Evolutionary conservation across 176 grass and related monocot genomes (phyloP), one percentile per base, ranked within the genome.

Genomic region (Ensete glaucum): DNA sequence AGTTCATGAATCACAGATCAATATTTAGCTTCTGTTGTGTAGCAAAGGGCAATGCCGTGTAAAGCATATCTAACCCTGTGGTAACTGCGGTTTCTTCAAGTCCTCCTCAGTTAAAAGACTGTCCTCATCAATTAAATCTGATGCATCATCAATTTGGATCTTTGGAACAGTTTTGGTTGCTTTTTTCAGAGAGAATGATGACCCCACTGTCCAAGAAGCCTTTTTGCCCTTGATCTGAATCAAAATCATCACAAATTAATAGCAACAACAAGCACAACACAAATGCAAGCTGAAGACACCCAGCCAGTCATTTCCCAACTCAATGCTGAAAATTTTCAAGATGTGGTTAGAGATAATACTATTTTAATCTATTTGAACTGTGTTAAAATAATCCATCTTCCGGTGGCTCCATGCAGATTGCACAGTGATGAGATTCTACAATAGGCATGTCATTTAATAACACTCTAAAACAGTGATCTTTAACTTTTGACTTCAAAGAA

Each of bases 41-140:
- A 71, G 19, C 14, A 58, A 82, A 80, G 34, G 13, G 25, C 23
- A 27, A 9, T 8, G n/a, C 9, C 2, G 10, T 53, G 53, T 15
- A 19, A 49, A 25, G 54, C 79, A 55, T 52, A 52, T 56, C 20
- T 1, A 54, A 99, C 96, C 90, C 87, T 85, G 81, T 74, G 95
- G 86, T 69, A 99, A 83, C 62, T 94, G 51, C 77, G 96, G 96
- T 53, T 99, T 99, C 85, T 89, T 94, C 88, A 99, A 73, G 63
- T 99, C 96, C 3, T 99, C 96, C 55, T 99, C 91, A 0, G 90
- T 89, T 74, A 99, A 75, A 73, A 99, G 96, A 69, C 82, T 91
- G 21, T 99, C 96, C 85, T 99, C 91, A 26, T 99, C 88, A 66
- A 99, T 99, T 58, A 99, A 79, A 52, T 91, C 90, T 34, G 89